Conservation (phyloP, 2,329 filamentous ascomycete species). For the Pezicula rhizophila region DNA sequence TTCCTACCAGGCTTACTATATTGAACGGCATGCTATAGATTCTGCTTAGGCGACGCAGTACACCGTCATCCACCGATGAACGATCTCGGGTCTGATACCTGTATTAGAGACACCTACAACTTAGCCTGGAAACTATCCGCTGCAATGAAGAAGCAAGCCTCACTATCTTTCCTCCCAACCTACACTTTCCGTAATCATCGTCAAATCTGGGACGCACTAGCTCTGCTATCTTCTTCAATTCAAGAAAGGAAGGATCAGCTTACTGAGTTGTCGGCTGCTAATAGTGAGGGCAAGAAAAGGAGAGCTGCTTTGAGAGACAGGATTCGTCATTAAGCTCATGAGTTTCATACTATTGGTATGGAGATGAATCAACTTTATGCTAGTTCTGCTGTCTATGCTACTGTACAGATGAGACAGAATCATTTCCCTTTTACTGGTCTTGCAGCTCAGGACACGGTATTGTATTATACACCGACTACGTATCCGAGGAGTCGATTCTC, state of each 20-base stretch:
- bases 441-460: constrained; percentile 50
- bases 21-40: constrained; percentile 22
- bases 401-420: constrained; percentile 39
- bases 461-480: constrained; percentile 29
- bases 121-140: constrained; percentile 48
- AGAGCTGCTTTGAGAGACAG: constrained; percentile 32
- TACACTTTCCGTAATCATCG: constrained; percentile 44
- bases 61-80: constrained; percentile 50
- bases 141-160: constrained; percentile 32
- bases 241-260: constrained; percentile 23
- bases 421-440: constrained; percentile 46
- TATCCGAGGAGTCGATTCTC: constrained; percentile 35
- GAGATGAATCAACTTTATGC: constrained; percentile 3
- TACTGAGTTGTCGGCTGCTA: constrained; percentile 32
- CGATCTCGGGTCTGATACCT: constrained; percentile 49
- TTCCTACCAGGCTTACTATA: no score
- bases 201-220: constrained; percentile 36
- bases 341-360: constrained; percentile 4
- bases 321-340: constrained; percentile 30
- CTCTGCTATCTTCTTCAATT: constrained; percentile 27
- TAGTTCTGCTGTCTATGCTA: background rate
- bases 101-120: constrained; percentile 47
- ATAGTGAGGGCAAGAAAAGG: constrained; percentile 29
- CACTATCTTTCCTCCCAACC: constrained; percentile 31
- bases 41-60: constrained; percentile 49